These are phyloP conservation scores for Athelia sp. DNA, from an alignment of 1,284 basidiomycete species.

Conservation along the genomic window DNA sequence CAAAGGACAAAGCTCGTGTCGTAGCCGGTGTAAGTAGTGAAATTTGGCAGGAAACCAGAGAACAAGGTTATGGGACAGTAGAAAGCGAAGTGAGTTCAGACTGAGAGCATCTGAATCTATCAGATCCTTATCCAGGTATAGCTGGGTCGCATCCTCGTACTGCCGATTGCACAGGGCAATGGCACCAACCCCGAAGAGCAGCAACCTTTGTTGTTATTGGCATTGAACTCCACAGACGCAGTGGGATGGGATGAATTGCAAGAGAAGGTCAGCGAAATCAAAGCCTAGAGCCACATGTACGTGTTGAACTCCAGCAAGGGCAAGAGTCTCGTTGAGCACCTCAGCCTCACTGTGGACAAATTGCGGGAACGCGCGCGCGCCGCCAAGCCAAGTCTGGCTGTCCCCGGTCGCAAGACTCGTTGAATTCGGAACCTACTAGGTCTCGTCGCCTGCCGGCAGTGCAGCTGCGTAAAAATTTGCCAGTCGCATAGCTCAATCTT, in stretches of 20 bases:
- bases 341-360: not conserved
- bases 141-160: constrained; percentile 66
- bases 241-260: constrained; percentile 63
- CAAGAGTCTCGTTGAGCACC: not conserved
- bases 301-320: not conserved
- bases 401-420: not conserved
- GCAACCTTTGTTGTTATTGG: constrained; percentile 58
- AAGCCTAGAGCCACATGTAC: not conserved
- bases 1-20: constrained; percentile 70
- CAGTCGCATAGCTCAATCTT: too few species aligned
- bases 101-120: constrained; percentile 4
- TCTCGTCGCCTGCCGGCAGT: not conserved
- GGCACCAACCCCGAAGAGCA: constrained; percentile 17
- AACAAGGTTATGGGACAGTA: constrained; percentile 58
- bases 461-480: not conserved
- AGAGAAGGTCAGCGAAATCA: constrained; percentile 41
- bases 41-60: constrained; percentile 68
- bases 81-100: constrained; percentile 61
- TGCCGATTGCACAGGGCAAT: constrained; percentile 48
- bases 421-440: not conserved
- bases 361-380: not conserved
- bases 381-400: not conserved
- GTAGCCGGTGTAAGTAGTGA: constrained; percentile 66
- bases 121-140: constrained; percentile 19
- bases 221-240: constrained; percentile 53